A percentile compares a stretch with the other conserved stretches of the same genome.
Conservation (phyloP, 164 flowering plant genomes). For the Paratinospora sagittata region DNA sequence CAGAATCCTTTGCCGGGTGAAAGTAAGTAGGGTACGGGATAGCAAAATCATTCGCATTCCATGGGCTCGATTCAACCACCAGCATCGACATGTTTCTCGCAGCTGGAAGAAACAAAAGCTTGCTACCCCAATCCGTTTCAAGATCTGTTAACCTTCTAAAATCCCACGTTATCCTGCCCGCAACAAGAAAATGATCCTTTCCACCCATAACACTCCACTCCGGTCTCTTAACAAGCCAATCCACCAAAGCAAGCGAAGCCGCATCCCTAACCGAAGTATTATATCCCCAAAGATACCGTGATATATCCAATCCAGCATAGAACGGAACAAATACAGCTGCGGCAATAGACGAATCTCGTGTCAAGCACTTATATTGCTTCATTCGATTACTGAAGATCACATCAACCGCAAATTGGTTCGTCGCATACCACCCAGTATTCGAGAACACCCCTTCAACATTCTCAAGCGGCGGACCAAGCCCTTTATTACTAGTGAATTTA, state of each 20-base stretch:
- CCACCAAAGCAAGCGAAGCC: constrained; percentile 67
- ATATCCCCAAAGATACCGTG: constrained; percentile 81
- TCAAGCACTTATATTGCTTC: constrained; percentile 92
- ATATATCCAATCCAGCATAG: constrained; percentile 86
- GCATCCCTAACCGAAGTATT: constrained; percentile 72
- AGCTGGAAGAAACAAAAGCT: constrained; percentile 80
- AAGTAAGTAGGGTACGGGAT: constrained; percentile 96
- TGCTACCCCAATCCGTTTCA: constrained; percentile 81
- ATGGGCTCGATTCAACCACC: constrained; percentile 89
- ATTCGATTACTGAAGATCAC: constrained; percentile 79
- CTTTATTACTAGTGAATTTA: constrained; percentile 65
- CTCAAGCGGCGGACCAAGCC: constrained; percentile 87
- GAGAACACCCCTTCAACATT: constrained; percentile 76
- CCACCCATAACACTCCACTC: constrained; percentile 88
- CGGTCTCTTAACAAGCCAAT: constrained; percentile 76
- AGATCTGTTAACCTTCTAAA: constrained; percentile 61
- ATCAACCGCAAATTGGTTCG: constrained; percentile 90
- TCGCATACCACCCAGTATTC: constrained; percentile 76
- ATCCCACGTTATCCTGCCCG: constrained; percentile 94
- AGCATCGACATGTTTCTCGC: constrained; percentile 92
- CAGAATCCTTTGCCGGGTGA: constrained; percentile 83
- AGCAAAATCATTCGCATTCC: constrained; percentile 87
- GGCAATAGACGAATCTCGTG: constrained; percentile 76
- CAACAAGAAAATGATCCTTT: constrained; percentile 85
- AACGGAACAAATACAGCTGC: constrained; percentile 91